Percentiles rank a stretch among this genome's conserved stretches.
Conservation (phyloP, 495 filamentous ascomycete species). For the Pseudotulostoma volvatum region DNA sequence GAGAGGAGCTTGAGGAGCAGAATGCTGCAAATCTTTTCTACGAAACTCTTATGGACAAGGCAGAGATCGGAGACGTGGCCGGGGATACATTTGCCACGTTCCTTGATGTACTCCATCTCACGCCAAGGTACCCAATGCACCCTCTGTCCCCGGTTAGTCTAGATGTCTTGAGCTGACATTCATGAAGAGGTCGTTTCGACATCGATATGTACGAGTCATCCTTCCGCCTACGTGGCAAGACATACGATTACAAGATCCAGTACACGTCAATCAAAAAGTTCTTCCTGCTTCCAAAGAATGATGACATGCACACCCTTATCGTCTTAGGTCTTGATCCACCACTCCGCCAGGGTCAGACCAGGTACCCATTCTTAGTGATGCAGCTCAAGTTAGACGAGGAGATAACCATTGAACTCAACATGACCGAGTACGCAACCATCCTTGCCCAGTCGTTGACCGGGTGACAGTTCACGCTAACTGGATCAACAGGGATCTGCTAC, state of each 20-base stretch:
- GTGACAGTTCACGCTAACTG: conserved; percentile 5
- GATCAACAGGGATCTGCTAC: conserved; percentile 38
- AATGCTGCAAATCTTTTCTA: conserved; percentile 93
- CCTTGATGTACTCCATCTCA: conserved; percentile 91
- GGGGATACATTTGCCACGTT: conserved; percentile 97
- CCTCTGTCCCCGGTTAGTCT: background rate
- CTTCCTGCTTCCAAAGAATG: conserved; percentile 92
- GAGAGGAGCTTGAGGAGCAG: conserved; percentile 63
- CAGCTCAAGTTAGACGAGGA: conserved; percentile 98
- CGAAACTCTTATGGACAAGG: conserved; percentile 94
- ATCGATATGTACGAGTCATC: conserved; percentile 99
- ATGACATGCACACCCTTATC: conserved; percentile 88
- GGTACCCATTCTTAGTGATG: conserved; percentile 98
- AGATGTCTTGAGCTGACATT: conserved; percentile 14
- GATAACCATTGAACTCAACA: conserved; percentile 88
- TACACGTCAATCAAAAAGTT: conserved; percentile 97
- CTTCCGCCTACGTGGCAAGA: conserved; percentile 94
- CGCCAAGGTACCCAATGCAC: conserved; percentile 54
- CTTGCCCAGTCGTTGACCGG: background rate
- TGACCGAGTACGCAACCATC: conserved; percentile 58
- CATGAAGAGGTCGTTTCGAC: conserved; percentile 83
- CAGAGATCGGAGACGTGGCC: conserved; percentile 95
- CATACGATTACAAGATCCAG: conserved; percentile 99
- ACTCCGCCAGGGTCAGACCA: conserved; percentile 89
- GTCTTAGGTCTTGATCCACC: conserved; percentile 92